Evolutionary conservation across 192 early-diverging fungal genomes (phyloP), one percentile per base, ranked within the genome.

Genomic region (Dissophora ornata): DNA sequence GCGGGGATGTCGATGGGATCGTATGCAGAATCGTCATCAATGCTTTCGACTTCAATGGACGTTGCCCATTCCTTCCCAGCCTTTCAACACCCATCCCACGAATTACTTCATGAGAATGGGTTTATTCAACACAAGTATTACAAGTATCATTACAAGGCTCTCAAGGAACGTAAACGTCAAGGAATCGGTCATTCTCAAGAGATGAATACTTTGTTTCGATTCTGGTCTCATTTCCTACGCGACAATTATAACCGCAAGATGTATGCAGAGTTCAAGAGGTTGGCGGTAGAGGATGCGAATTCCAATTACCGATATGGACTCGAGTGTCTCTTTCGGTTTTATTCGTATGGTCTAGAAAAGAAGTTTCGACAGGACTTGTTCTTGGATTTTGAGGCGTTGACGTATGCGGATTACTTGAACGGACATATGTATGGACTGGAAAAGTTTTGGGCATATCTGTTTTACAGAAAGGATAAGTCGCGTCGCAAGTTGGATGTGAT

Each of bases 181-280:
- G 96, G 96, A 10, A 84, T 89, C 25, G 95, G 96, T n/a, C 90
- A 91, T 41, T 93, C 90, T 26, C 94, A 93, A 62, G 95, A 96
- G 73, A 98, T 98, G 96, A 96, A 96, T 87, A 96, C 96, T 18
- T 79, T 98, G 61, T 96, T 90, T 80, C 89, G 95, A 33, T 98
- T 98, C 93, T 98, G 96, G 96, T 94, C 90, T 50, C 95, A 96
- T 80, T 98, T 98, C 80, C 82, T 98, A 75, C 94, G 95, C 70
- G 96, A 98, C 79, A 91, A 92, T 61, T 98, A 94, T 81, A 96
- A 95, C 87, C 85, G 89, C 73, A 88, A 87, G 64, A 96, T 98
- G 95, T 96, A 95, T 79, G 78, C 80, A 46, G 95, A 98, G 82
- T 98, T 98, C 84, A 93, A 93, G 81, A 82, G 87, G 18, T 80